Evolutionary conservation across 352 stramenopile genomes (phyloP), one percentile per base, ranked within the genome.

Genomic region (Elongisporangium anandrum): DNA sequence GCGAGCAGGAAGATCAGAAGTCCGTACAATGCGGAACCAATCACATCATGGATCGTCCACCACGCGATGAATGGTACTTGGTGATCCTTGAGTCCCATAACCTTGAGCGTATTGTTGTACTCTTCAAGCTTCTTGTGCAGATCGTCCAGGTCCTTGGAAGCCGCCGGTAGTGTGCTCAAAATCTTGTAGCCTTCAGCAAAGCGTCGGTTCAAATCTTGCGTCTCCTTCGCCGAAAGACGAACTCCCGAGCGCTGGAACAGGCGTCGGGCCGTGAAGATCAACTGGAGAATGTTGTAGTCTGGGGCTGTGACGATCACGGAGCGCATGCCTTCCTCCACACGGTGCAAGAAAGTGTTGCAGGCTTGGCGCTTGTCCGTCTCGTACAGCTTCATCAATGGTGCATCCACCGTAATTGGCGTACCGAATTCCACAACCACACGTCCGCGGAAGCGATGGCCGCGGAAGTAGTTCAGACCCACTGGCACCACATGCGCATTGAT

Each of bases 401-500:
- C 73, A 21, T 89, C 85, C 16, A 97, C 83, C 0, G 74, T 77
- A 53, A 98, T 95, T 2, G 94, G 92, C 15, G 87, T 91, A 0
- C 97, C 96, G 72, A 98, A 99, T 66, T 99, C 97, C 16, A 99
- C 96, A 4, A 97, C 96, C 57, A 96, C 96, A 61, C 97, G 94
- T 8, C 95, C 95, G 54, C 97, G 85, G 81, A 99, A 99, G 54
- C 92, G 81, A 66, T 99, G 96, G 29, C 94, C 94, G 38, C 88
- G 84, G 72, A 99, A 99, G 72, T 99, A 99, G 68, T 98, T 99
- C 38, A 99, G 77, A 8, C 97, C 97, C 47, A 99, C 96, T 5
- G 97, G 96, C 26, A 99, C 94, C 17, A 99, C 97, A 0, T 95
- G 94, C 34, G 97, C 88, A 23, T 93, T 97, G 24, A 99, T 88